Evolutionary conservation across 2,329 filamentous ascomycete species (phyloP), one percentile per base, ranked within the genome.

Genomic region (Akanthomyces lecanii): DNA sequence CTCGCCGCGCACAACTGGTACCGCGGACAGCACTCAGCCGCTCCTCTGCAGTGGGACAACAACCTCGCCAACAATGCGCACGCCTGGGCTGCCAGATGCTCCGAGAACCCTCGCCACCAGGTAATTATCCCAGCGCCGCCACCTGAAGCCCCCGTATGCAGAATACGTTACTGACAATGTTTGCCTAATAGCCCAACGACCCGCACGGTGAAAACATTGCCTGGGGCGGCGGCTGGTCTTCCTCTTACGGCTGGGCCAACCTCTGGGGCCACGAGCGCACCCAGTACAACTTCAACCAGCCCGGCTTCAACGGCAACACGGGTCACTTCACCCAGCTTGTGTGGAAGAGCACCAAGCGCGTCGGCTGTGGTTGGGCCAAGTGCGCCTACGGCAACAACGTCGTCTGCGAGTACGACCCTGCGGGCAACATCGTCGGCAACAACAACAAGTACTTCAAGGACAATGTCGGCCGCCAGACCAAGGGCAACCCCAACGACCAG

Each of bases 241-340:
- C 21, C 8, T n/a, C 25, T 3, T 38, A 28, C 52, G 14, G 5
- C 44, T 61, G 56, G 62, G 48, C 14, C 23, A 56, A 63, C 33
- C 48, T 63, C 40, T 64, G 62, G 62, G 56, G 56, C 18, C 23
- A 21, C 18, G 87, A 90, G 74, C 72, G 83, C 12, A 69, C 72
- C 0, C 64, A 77, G 6, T 92, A 91, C 71, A 74, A 88, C 67
- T 92, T 84, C 71, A 66, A 70, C 2, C 71, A 80, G 1, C 82
- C 81, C 0, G 81, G 81, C 0, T 91, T 89, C 69, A 76, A 70
- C 10, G 77, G 86, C 66, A 72, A 75, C 40, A 89, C 88, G 21
- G 89, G 88, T 0, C 88, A 91, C 71, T 91, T 91, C 68, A 89
- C 88, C 1, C 88, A 91, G 77, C 73, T 91, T 7, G 88, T 91